These are phyloP conservation scores for Pichia sp. DNA, from an alignment of 1,139 yeast species.

Conservation along the genomic window DNA sequence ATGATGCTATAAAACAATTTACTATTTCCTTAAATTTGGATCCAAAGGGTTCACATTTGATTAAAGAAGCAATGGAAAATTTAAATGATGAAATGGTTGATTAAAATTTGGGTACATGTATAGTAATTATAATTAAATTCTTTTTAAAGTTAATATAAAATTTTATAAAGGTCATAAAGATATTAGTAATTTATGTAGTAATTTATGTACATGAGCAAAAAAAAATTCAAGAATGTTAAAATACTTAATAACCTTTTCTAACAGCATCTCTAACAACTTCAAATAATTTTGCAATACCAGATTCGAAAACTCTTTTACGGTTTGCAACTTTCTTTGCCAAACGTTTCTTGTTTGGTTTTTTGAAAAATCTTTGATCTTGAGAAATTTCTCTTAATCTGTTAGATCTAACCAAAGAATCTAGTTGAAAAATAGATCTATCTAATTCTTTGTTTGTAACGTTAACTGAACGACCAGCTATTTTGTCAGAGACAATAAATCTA, in stretches of 20 bases:
- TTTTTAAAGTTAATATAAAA: neutral
- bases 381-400: conserved; percentile 35
- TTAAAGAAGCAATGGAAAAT: conserved; percentile 74
- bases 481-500: conserved; percentile 34
- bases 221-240: no score
- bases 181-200: neutral
- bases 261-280: conserved; percentile 44
- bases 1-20: conserved; percentile 76
- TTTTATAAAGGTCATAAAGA: neutral
- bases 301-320: conserved; percentile 42
- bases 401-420: conserved; percentile 33
- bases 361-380: conserved; percentile 38
- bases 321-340: conserved; percentile 38
- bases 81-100: conserved; percentile 23
- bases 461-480: conserved; percentile 42
- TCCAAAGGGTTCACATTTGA: conserved; percentile 86
- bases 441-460: conserved; percentile 32
- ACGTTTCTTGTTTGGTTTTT: conserved; percentile 43
- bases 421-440: conserved; percentile 31
- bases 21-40: conserved; percentile 88
- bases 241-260: conserved; percentile 43
- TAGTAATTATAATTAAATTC: neutral
- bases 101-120: no score
- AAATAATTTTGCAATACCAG: conserved; percentile 43
- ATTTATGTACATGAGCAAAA: conserved; percentile 1